Base-by-base conservation (phyloP, 495 filamentous ascomycete genomes). In the Eremomyces bilateralis region DNA sequence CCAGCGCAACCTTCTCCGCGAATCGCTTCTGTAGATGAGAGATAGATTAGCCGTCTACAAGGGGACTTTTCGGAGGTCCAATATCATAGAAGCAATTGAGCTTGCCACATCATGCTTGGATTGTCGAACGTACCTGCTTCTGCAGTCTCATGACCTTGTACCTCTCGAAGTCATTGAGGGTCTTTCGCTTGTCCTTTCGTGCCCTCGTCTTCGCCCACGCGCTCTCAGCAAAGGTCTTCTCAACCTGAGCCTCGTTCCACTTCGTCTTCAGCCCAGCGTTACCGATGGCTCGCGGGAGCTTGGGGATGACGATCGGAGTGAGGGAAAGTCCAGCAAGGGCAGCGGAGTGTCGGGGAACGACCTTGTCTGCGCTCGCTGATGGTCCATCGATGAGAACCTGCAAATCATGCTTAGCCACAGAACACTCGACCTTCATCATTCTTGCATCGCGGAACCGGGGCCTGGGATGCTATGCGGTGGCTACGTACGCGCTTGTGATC, bases 401-500 rank as follows among this genome's bases (percentile, higher is more conserved):
- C 51, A 42, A n/a, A n/a, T n/a, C n/a, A n/a, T n/a, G n/a, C n/a
- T n/a, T n/a, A n/a, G n/a, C n/a, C n/a, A n/a, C n/a, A n/a, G n/a
- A n/a, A n/a, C n/a, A n/a, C n/a, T n/a, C n/a, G n/a, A n/a, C n/a
- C n/a, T n/a, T n/a, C n/a, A n/a, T n/a, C n/a, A n/a, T n/a, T n/a
- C n/a, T n/a, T n/a, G n/a, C n/a, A n/a, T n/a, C n/a, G n/a, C n/a
- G n/a, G n/a, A n/a, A n/a, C n/a, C n/a, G n/a, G n/a, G n/a, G n/a
- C n/a, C 34, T 39, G 41, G 49, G 63, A 57, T 64, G 53, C 57
- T 46, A 46, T 42, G 44, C 10, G 34, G 33, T 30, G 25, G 18
- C 39, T 36, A 78, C 85, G 54, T 91, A 95, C 88, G 60, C 88
- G 80, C 71, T 92, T 92, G 78, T 99, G 88, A 63, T 95, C 90